Evolutionary conservation across 202 grass and related monocot species (phyloP).

Genomic region (Hordeum pubiflorum): DNA sequence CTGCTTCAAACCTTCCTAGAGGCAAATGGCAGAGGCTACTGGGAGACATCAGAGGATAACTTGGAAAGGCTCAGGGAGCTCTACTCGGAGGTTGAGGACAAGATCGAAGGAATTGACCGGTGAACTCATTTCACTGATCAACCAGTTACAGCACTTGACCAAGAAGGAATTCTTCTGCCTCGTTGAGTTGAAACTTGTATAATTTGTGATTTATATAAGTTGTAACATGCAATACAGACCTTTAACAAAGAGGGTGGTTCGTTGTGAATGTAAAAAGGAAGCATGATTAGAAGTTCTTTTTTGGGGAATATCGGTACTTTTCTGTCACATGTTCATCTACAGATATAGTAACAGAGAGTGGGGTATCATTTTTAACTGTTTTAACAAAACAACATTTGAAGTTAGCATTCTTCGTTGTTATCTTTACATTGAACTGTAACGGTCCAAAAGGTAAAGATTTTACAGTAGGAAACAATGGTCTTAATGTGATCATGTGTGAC

Average conservation of each 20-base stretch:
- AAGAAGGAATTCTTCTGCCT: slow-evolving; percentile 17
- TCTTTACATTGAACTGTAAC: neutral
- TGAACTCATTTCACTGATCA: slow-evolving; percentile 18
- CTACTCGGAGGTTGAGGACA: slow-evolving; percentile 96
- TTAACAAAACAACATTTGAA: neutral
- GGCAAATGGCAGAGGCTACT: slow-evolving; percentile 90
- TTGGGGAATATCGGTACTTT: neutral
- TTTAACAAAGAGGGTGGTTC: slow-evolving; percentile 35
- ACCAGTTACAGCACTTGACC: slow-evolving; percentile 11
- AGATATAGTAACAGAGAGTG: slow-evolving; percentile 1
- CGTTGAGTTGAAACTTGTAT: slow-evolving; percentile 27
- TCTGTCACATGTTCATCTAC: slow-evolving; percentile 1
- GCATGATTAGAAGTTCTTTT: slow-evolving; percentile 21
- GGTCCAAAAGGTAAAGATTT: neutral
- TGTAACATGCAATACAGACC: slow-evolving; percentile 26
- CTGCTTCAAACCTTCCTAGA: slow-evolving; percentile 94
- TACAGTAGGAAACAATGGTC: neutral
- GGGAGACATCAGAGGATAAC: slow-evolving; percentile 97
- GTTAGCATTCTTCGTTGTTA: neutral
- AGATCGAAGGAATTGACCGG: slow-evolving; percentile 94
- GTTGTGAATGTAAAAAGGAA: slow-evolving; percentile 20
- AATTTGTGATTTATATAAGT: slow-evolving; percentile 36
- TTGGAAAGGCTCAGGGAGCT: slow-evolving; percentile 70
- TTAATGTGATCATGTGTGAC: neutral
- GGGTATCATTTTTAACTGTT: slow-evolving; percentile 9